phyloP scores from a whole-genome alignment of 768 basidiomycete genomes.

The Ephemerocybe angulata region DNA sequence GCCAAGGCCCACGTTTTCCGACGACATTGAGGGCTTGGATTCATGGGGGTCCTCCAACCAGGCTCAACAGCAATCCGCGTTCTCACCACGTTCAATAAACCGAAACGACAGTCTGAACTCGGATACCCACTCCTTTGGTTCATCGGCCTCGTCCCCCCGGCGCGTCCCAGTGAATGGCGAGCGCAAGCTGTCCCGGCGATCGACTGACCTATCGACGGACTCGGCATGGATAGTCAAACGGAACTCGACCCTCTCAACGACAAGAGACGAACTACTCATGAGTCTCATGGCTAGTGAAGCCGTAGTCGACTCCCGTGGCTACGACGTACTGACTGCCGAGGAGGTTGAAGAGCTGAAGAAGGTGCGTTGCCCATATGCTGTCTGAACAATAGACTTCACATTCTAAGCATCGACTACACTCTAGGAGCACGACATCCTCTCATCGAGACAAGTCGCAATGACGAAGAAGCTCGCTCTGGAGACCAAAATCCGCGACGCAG shows the following conservation, averaged over 20 bases:
- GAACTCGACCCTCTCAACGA: slow-evolving; percentile 44
- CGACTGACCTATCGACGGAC: slow-evolving; percentile 29
- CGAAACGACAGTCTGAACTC: neutral
- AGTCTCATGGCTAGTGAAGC: slow-evolving; percentile 92
- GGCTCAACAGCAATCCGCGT: neutral
- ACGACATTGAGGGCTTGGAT: slow-evolving; percentile 17
- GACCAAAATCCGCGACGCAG: slow-evolving; percentile 86
- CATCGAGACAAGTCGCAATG: slow-evolving; percentile 61
- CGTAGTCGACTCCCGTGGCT: slow-evolving; percentile 83
- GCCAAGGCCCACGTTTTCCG: slow-evolving; percentile 26
- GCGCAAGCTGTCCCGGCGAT: slow-evolving; percentile 28
- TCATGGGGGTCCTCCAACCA: slow-evolving; percentile 1
- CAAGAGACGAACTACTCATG: slow-evolving; percentile 81
- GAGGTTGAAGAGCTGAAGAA: slow-evolving; percentile 52
- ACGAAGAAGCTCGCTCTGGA: slow-evolving; percentile 75
- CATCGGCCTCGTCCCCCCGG: slow-evolving; percentile 3
- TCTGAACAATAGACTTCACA: slow-evolving; percentile 8
- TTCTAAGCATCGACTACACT: slow-evolving; percentile 3
- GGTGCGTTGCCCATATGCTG: slow-evolving; percentile 25
- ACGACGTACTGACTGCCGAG: slow-evolving; percentile 62
- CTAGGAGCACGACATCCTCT: slow-evolving; percentile 78
- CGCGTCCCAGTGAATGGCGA: slow-evolving; percentile 27
- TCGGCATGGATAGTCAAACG: slow-evolving; percentile 37
- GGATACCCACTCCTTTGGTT: neutral
- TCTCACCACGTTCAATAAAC: neutral